Conservation (phyloP, 345 rosid genomes). For the Camelina laxa region DNA sequence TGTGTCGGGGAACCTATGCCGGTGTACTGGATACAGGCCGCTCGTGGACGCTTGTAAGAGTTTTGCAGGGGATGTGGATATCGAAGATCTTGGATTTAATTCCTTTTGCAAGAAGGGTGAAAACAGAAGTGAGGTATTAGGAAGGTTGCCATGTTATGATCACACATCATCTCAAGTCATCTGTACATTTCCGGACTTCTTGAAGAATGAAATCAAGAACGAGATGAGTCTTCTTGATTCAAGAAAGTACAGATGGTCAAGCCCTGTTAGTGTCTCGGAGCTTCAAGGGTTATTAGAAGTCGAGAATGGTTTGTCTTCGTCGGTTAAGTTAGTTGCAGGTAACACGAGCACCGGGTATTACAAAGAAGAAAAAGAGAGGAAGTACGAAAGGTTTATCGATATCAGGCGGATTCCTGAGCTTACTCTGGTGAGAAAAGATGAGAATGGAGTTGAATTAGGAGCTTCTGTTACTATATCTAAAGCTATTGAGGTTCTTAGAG, state of each 20-base stretch:
- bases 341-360: constrained; percentile 83
- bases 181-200: constrained; percentile 63
- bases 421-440: constrained; percentile 52
- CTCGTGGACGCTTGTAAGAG: constrained; percentile 89
- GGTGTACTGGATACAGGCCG: constrained; percentile 97
- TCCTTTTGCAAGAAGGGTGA: constrained; percentile 76
- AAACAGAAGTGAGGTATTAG: constrained; percentile 36
- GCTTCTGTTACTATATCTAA: constrained; percentile 80
- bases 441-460: constrained; percentile 69
- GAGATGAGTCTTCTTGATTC: constrained; percentile 49
- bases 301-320: constrained; percentile 29
- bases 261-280: constrained; percentile 58
- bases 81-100: constrained; percentile 88
- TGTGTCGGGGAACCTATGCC: constrained; percentile 78
- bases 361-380: constrained; percentile 55
- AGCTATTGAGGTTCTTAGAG: constrained; percentile 64
- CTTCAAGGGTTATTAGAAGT: constrained; percentile 55
- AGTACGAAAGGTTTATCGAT: constrained; percentile 60
- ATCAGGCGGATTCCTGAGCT: constrained; percentile 68
- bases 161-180: constrained; percentile 34
- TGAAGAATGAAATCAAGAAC: constrained; percentile 55
- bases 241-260: constrained; percentile 55
- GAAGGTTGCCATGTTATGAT: constrained; percentile 59
- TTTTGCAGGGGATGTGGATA: constrained; percentile 77
- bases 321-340: constrained; percentile 67